phyloP scores from a whole-genome alignment of 345 rosid genomes.

The Boechera stricta region DNA sequence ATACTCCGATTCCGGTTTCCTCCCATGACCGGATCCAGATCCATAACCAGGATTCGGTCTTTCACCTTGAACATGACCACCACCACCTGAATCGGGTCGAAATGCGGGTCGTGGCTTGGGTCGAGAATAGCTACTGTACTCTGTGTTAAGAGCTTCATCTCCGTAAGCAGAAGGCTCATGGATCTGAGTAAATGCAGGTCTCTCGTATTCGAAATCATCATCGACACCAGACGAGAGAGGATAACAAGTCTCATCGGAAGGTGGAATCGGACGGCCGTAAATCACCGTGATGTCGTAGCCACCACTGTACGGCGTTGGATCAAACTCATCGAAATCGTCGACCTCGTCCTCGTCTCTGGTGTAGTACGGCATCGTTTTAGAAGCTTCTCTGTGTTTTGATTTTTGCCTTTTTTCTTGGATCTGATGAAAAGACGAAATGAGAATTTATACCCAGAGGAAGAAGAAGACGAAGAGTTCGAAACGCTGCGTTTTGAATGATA shows the following conservation, averaged over 20 bases:
- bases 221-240: constrained; percentile 49
- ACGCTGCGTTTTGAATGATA: constrained; percentile 32
- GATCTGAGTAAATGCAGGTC: constrained; percentile 68
- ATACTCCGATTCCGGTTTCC: constrained; percentile 39
- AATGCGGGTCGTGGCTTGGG: constrained; percentile 76
- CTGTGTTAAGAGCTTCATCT: constrained; percentile 65
- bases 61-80: constrained; percentile 48
- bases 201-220: constrained; percentile 64
- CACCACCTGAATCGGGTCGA: constrained; percentile 50
- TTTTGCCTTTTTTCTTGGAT: background rate
- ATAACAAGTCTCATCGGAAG: constrained; percentile 74
- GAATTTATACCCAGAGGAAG: constrained; percentile 15
- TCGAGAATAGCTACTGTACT: constrained; percentile 82
- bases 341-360: constrained; percentile 57
- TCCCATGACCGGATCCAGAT: constrained; percentile 49
- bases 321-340: constrained; percentile 79
- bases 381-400: background rate
- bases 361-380: constrained; percentile 80
- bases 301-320: constrained; percentile 92
- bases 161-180: constrained; percentile 75
- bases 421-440: constrained; percentile 17
- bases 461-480: background rate
- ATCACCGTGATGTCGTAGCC: constrained; percentile 74
- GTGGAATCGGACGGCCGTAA: constrained; percentile 83
- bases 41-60: constrained; percentile 45